Evolutionary conservation across 495 filamentous ascomycete species (phyloP).

Genomic region (Penicillium flavigenum): DNA sequence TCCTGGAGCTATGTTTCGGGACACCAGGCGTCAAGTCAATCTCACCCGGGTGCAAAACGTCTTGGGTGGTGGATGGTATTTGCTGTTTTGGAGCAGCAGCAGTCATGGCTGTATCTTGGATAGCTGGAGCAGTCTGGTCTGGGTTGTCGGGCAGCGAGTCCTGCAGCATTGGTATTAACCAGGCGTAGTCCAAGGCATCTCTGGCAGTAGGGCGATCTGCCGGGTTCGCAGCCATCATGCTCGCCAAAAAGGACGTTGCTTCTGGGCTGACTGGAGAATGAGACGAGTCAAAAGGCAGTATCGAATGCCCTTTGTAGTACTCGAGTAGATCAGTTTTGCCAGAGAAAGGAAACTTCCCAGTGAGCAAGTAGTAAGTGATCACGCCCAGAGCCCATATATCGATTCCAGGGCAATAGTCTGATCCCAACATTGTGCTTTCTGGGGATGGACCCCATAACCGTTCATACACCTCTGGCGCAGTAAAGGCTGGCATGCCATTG

Average conservation of each 20-base stretch:
- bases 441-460: neutral
- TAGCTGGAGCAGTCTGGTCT: neutral
- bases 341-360: neutral
- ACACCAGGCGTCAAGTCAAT: neutral
- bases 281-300: neutral
- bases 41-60: neutral
- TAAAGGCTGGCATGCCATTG: slow-evolving; percentile 34
- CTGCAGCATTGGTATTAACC: neutral
- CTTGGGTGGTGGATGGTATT: neutral
- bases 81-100: neutral
- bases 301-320: neutral
- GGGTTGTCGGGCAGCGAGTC: neutral
- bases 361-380: neutral
- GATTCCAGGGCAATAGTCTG: neutral
- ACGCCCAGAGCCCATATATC: neutral
- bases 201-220: neutral
- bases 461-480: slow-evolving; percentile 38
- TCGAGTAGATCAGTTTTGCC: neutral
- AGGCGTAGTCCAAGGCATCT: neutral
- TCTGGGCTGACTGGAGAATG: neutral
- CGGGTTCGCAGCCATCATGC: neutral
- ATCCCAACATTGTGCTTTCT: neutral
- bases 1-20: neutral
- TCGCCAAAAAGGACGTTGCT: neutral
- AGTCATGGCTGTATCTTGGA: neutral